Evolutionary conservation across 208 protist species (phyloP), one percentile per base, ranked within the genome.

Genomic region (Trypanosomatidae sp.): DNA sequence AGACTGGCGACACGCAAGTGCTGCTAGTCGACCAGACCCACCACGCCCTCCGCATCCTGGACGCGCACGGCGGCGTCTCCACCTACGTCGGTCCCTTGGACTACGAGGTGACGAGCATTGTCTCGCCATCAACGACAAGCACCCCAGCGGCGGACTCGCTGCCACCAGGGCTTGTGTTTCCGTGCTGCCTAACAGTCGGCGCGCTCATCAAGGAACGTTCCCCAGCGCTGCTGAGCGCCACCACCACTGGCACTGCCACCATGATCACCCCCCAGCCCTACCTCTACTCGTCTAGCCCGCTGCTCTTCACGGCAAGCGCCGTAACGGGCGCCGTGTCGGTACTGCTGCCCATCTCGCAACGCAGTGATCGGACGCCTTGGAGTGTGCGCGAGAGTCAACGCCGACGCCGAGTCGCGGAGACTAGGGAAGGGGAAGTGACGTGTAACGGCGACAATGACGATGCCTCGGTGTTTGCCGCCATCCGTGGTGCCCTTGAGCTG

Each of bases 41-140:
- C 62, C 73, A 83, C 69, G 81, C 86, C 36, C 66, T 93, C 6
- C 82, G 82, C 33, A 59, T 90, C 46, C 36, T 93, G 8, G 80
- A 85, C 52, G 60, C 39, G 13, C 71, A 80, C n/a, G 30, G 70
- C 25, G 89, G 86, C 13, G 84, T 93, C 60, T 76, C 81, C 36
- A 90, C 84, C 19, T 65, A 91, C 62, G 70, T 91, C 43, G 76
- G 80, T 0, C 79, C 84, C n/a, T 41, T 80, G 13, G 82, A 87
- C 65, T 90, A 81, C 66, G 19, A 73, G 15, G 56, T 52, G 30
- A 53, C 59, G 58, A 33, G 36, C 39, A 41, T 13, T 2, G 49
- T 19, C 33, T 25, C 43, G 49, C 7, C 12, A 55, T 47, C 43
- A 28, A 46, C 66, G 39, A 30, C 49, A 8, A 36, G 6, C 5